Evolutionary conservation across 2,329 filamentous ascomycete species (phyloP).

Genomic region (Pseudogymnoascus sp.): DNA sequence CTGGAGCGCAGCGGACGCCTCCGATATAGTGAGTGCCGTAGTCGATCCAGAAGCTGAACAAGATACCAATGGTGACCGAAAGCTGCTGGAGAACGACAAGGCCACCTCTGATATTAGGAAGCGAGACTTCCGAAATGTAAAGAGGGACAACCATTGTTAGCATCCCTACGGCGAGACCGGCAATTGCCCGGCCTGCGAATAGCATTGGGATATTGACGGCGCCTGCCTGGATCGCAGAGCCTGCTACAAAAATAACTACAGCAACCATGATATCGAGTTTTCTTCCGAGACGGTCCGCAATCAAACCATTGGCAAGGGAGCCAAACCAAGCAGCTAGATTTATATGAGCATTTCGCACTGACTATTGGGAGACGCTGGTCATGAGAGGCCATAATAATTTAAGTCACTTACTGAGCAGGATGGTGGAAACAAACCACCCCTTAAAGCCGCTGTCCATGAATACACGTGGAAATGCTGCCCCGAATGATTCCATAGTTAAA

Average conservation of each 20-base stretch:
- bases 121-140: constrained; percentile 34
- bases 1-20: constrained; percentile 21
- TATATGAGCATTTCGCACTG: background rate
- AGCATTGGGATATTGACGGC: constrained; percentile 36
- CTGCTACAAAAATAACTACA: constrained; percentile 28
- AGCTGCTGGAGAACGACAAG: constrained; percentile 28
- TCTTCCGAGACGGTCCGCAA: constrained; percentile 30
- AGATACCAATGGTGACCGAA: constrained; percentile 27
- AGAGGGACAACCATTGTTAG: constrained; percentile 43
- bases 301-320: constrained; percentile 38
- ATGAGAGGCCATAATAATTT: background rate
- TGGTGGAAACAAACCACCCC: constrained; percentile 47
- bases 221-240: constrained; percentile 31
- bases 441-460: constrained; percentile 42
- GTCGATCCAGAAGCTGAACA: constrained; percentile 28
- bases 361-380: background rate
- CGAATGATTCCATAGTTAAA: constrained; percentile 42
- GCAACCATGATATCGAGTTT: constrained; percentile 30
- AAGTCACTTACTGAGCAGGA: constrained; percentile 36
- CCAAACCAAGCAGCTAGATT: constrained; percentile 42
- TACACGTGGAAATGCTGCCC: constrained; percentile 35
- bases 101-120: constrained; percentile 26
- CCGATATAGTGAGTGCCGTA: constrained; percentile 28
- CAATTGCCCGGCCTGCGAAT: constrained; percentile 41
- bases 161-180: constrained; percentile 43